Evolutionary conservation across 2,329 filamentous ascomycete species (phyloP), one percentile per base, ranked within the genome.

Genomic region (Xylariaceae sp.): DNA sequence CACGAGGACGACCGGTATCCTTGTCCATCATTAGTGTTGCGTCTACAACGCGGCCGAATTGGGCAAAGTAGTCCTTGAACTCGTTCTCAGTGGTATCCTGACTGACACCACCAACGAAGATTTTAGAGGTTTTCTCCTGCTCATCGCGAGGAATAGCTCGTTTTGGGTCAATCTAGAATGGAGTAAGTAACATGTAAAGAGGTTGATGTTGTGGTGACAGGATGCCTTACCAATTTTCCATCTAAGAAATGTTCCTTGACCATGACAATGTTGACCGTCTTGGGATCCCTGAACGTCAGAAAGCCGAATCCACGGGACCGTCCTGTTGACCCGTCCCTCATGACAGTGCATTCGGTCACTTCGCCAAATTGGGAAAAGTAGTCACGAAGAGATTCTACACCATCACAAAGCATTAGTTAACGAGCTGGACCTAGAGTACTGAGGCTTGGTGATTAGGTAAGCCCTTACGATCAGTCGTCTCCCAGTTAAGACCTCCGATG

Each of bases 11-110:
- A n/a, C 94, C 94, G 1, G 94, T 99, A 68, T 99, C 94, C 72
- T 99, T 99, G 69, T 99, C 94, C 85, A 99, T 99, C 94, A 99
- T 99, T 2, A 99, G 82, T 0, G 94, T 99, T 2, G 94, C 94
- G 71, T 99, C 94, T 36, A 99, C 86, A 17, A 99, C 94, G 53
- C 92, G 86, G 27, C 94, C 94, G 62, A 97, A 99, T 64, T 96
- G 89, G 64, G 88, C 90, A 73, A 99, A 99, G 72, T 96, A 99
- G 52, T 94, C 86, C 65, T 90, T 90, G 68, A 99, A 99, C 66
- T 97, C 90, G 54, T 91, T 86, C 64, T 99, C 94, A 1, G 90
- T 96, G 0, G 92, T 94, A 64, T 99, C 94, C 72, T 97, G 94
- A 69, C 89, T 95, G 49, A 99, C 94, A 64, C 94, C 94, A 31